Evolutionary conservation across 257 asterid genomes (phyloP).

Genomic region (Voacanga thouarsii): DNA sequence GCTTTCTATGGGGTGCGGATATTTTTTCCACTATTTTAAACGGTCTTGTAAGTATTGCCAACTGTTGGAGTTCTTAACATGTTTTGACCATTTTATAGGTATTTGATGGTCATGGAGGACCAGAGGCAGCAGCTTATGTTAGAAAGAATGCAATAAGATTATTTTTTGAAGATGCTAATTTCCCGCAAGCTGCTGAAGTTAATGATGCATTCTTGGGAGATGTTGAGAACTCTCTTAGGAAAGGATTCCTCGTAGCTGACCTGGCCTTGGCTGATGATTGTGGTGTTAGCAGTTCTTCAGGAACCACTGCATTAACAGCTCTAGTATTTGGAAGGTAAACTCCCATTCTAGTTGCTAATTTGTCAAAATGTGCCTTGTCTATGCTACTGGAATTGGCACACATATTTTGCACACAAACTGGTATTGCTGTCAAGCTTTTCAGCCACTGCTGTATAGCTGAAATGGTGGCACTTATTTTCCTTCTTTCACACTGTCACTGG

Average conservation of each 20-base stretch:
- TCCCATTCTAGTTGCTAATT: background rate
- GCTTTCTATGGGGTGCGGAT: conserved; percentile 75
- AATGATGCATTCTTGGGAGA: conserved; percentile 40
- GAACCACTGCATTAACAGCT: conserved; percentile 70
- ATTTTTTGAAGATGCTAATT: conserved; percentile 55
- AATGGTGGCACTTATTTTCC: background rate
- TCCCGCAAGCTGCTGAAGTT: conserved; percentile 44
- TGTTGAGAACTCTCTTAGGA: conserved; percentile 36
- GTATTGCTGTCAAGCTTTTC: background rate
- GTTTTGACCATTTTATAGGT: conserved; percentile 24
- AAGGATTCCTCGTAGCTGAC: conserved; percentile 64
- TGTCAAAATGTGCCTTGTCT: background rate
- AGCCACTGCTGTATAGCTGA: background rate
- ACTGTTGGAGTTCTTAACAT: background rate
- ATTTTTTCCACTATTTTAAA: background rate
- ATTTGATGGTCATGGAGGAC: conserved; percentile 91
- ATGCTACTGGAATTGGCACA: background rate
- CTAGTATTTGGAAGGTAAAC: conserved; percentile 59
- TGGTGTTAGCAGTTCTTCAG: conserved; percentile 57
- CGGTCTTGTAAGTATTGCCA: background rate
- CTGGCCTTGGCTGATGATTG: conserved; percentile 57
- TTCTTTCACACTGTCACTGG: background rate
- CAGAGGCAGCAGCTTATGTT: conserved; percentile 84
- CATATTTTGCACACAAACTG: background rate
- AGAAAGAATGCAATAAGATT: conserved; percentile 50